Conservation (phyloP, 148 eudicot genomes). For the Mesembryanthemum crystallinum region DNA sequence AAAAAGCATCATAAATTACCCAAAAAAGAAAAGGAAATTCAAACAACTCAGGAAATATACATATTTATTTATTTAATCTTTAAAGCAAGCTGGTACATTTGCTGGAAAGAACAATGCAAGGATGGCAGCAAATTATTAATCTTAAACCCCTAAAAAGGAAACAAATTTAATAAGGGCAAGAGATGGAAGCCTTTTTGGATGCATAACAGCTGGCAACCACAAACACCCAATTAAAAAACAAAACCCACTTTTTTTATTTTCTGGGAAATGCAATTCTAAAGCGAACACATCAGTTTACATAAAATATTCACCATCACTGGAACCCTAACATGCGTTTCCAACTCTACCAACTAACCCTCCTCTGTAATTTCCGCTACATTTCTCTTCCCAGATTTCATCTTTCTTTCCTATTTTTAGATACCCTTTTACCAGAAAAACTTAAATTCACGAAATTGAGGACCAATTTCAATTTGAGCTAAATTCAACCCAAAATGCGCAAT, state of each 20-base stretch:
- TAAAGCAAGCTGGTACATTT: slow-evolving; percentile 4
- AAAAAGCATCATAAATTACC: slow-evolving; percentile 9
- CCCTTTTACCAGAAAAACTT: background rate
- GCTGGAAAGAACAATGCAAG: slow-evolving; percentile 32
- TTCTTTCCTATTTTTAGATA: background rate
- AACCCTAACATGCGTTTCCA: slow-evolving; percentile 10
- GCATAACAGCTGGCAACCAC: slow-evolving; percentile 30
- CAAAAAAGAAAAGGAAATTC: background rate
- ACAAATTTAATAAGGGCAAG: background rate
- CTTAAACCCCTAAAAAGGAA: slow-evolving; percentile 11
- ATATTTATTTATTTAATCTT: no score
- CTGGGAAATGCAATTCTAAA: background rate
- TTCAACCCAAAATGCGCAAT: background rate
- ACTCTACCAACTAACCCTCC: slow-evolving; percentile 3
- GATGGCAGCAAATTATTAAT: slow-evolving; percentile 10
- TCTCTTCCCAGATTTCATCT: background rate
- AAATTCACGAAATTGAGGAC: background rate
- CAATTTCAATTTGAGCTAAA: background rate
- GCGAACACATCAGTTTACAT: background rate
- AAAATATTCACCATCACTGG: background rate
- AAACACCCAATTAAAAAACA: slow-evolving; percentile 15
- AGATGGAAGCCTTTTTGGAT: slow-evolving; percentile 22
- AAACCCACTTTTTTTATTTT: no score
- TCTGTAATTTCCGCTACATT: background rate
- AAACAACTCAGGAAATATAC: background rate